phyloP scores from a whole-genome alignment of 345 rosid genomes.

The Barbarea vulgaris region DNA sequence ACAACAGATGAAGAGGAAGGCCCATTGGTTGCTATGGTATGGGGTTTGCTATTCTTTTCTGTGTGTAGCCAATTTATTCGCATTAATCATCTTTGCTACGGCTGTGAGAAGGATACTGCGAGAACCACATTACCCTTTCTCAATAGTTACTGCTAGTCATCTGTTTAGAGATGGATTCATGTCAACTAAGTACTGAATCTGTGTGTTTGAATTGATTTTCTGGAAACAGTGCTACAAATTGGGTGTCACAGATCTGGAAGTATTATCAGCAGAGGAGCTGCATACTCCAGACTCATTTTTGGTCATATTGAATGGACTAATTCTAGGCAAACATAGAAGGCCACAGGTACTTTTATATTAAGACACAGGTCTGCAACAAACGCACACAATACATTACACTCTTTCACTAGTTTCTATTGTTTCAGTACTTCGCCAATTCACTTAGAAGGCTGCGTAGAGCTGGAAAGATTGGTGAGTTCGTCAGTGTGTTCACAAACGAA shows the following conservation, averaged over 20 bases:
- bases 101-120: slow-evolving; percentile 17
- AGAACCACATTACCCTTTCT: not conserved
- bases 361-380: slow-evolving; percentile 6
- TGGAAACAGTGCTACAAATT: slow-evolving; percentile 72
- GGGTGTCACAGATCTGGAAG: slow-evolving; percentile 85
- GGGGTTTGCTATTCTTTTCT: slow-evolving; percentile 4
- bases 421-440: slow-evolving; percentile 66
- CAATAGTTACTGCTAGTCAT: slow-evolving; percentile 5
- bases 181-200: not conserved
- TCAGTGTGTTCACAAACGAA: slow-evolving; percentile 82
- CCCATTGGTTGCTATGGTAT: slow-evolving; percentile 80
- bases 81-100: not conserved
- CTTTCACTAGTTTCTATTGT: slow-evolving; percentile 20
- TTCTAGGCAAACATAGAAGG: slow-evolving; percentile 90
- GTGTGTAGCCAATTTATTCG: not conserved
- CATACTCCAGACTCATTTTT: slow-evolving; percentile 79
- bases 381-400: slow-evolving; percentile 2
- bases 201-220: slow-evolving; percentile 20
- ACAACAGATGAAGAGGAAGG: slow-evolving; percentile 93
- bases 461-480: slow-evolving; percentile 91
- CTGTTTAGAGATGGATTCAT: not conserved
- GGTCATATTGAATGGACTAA: slow-evolving; percentile 84
- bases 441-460: slow-evolving; percentile 87
- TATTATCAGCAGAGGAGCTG: slow-evolving; percentile 87
- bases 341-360: slow-evolving; percentile 67